Conservation (phyloP, 1,139 yeast genomes). For the Nematodospora anomalae region DNA sequence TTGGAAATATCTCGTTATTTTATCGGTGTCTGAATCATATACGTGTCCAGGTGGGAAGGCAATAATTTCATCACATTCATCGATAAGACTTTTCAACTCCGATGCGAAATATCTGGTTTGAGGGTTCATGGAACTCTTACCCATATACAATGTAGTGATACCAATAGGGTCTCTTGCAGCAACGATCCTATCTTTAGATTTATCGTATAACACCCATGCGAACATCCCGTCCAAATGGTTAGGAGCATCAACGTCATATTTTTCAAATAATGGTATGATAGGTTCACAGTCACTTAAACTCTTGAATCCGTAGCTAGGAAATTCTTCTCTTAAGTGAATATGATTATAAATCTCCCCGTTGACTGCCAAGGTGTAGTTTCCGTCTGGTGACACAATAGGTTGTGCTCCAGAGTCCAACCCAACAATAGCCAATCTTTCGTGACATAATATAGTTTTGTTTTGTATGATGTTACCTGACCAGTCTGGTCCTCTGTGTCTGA, state of each 20-base stretch:
- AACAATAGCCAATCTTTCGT: constrained; percentile 94
- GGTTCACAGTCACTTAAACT: constrained; percentile 97
- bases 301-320: constrained; percentile 70
- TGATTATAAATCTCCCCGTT: constrained; percentile 99
- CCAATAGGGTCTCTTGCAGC: constrained; percentile 99
- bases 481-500: constrained; percentile 99
- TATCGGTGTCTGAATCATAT: constrained; percentile 87
- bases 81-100: constrained; percentile 89
- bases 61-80: constrained; percentile 86
- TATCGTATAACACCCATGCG: constrained; percentile 90
- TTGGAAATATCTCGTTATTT: constrained; percentile 79
- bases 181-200: constrained; percentile 75
- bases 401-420: constrained; percentile 97
- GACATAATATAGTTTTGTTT: constrained; percentile 77
- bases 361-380: constrained; percentile 72
- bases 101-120: constrained; percentile 85
- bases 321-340: constrained; percentile 77
- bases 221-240: constrained; percentile 96
- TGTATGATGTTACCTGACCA: constrained; percentile 90
- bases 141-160: constrained; percentile 94
- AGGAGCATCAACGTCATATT: constrained; percentile 88
- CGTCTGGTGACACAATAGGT: constrained; percentile 85
- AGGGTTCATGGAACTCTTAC: constrained; percentile 70
- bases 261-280: constrained; percentile 85
- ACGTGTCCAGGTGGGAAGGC: constrained; percentile 99